phyloP scores from a whole-genome alignment of 1,284 basidiomycete genomes.

The Mycena citricolor region DNA sequence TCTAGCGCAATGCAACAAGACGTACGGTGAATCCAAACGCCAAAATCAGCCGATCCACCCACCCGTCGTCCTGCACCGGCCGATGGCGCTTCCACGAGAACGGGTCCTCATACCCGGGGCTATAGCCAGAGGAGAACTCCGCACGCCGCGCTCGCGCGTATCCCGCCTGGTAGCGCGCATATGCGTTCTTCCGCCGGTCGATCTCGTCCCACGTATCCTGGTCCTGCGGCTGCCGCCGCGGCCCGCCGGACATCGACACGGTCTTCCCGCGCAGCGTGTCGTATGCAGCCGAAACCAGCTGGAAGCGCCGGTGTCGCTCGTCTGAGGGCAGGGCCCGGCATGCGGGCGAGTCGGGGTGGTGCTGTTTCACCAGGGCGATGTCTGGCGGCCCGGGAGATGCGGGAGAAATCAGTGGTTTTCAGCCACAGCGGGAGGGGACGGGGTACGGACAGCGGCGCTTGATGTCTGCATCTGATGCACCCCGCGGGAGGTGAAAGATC shows the following conservation, averaged over 20 bases:
- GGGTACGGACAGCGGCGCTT: slow-evolving; percentile 55
- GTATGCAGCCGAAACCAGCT: slow-evolving; percentile 50
- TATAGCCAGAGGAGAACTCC: no score
- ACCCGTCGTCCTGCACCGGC: slow-evolving; percentile 29
- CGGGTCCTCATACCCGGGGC: no score
- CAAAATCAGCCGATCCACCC: slow-evolving; percentile 44
- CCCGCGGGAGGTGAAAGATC: slow-evolving; percentile 60
- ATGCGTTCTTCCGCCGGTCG: slow-evolving; percentile 33
- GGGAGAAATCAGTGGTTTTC: neutral
- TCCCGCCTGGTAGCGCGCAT: slow-evolving; percentile 22
- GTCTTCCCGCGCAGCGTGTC: slow-evolving; percentile 39
- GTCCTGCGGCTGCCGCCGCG: slow-evolving; percentile 13
- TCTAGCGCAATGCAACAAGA: slow-evolving; percentile 6
- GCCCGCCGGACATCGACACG: no score
- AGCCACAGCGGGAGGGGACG: neutral
- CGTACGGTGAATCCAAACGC: slow-evolving; percentile 39
- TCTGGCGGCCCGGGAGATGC: slow-evolving; percentile 47
- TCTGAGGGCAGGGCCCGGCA: slow-evolving; percentile 33
- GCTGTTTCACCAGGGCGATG: slow-evolving; percentile 64
- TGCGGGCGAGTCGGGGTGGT: slow-evolving; percentile 59
- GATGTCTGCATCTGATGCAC: slow-evolving; percentile 53
- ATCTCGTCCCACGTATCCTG: slow-evolving; percentile 39
- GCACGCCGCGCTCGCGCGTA: no score
- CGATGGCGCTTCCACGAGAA: slow-evolving; percentile 32
- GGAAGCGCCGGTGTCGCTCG: slow-evolving; percentile 46